phyloP scores from a whole-genome alignment of 331 rosid genomes.

The Rhamnella rubrinervis region DNA sequence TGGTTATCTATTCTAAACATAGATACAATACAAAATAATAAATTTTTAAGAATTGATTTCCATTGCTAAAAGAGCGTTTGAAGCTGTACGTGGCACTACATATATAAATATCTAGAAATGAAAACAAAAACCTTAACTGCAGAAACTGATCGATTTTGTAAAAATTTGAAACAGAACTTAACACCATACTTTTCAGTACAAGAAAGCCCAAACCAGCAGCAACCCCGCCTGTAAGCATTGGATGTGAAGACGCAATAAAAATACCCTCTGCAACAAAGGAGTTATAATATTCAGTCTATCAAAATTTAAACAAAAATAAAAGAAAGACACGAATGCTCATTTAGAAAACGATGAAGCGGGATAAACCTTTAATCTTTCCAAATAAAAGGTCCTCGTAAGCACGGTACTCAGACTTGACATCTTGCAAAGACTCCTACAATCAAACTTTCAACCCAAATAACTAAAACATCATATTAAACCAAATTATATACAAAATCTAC shows the following conservation, averaged over 20 bases:
- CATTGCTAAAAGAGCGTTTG: conserved; percentile 9
- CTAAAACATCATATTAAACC: background rate
- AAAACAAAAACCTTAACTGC: background rate
- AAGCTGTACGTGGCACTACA: background rate
- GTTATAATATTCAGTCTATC: background rate
- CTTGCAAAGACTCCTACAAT: conserved; percentile 58
- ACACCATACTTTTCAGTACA: conserved; percentile 59
- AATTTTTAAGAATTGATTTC: background rate
- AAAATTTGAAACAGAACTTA: conserved; percentile 1
- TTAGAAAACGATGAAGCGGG: background rate
- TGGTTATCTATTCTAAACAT: no score
- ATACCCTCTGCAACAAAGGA: conserved; percentile 60
- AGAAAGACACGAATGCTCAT: background rate
- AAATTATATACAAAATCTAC: background rate
- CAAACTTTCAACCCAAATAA: conserved; percentile 24
- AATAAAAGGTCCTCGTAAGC: conserved; percentile 59
- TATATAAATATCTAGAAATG: background rate
- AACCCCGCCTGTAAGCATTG: conserved; percentile 59
- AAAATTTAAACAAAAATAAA: conserved; percentile 20
- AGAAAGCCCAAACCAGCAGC: conserved; percentile 59
- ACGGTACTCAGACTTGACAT: conserved; percentile 56
- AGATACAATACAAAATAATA: background rate
- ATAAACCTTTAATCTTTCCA: conserved; percentile 75
- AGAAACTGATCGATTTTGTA: background rate
- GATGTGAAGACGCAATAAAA: conserved; percentile 69